Conservation (phyloP, 2,329 filamentous ascomycete species). For the Verticillium dahliae region DNA sequence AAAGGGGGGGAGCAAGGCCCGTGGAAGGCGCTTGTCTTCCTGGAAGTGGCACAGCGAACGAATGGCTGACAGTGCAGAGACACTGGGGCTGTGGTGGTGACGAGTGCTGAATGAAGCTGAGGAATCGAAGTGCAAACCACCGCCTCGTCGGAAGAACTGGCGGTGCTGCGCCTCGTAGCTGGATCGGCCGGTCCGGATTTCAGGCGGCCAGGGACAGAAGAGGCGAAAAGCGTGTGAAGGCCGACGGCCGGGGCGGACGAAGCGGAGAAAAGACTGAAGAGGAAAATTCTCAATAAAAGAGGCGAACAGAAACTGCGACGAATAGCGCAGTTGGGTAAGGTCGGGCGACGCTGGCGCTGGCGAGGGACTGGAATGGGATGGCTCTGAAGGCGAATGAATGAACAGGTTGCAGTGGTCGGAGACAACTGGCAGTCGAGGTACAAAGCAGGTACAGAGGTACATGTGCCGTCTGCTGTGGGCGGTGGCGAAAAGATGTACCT, state of each 20-base stretch:
- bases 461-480: neutral
- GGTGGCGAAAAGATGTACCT: conserved; percentile 1
- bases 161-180: conserved; percentile 1
- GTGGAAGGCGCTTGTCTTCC: neutral
- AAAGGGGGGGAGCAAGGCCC: neutral
- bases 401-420: neutral
- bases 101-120: neutral
- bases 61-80: neutral
- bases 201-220: neutral
- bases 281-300: neutral
- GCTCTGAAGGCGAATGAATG: neutral
- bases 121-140: neutral
- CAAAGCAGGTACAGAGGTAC: neutral
- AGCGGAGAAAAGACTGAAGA: neutral
- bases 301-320: neutral
- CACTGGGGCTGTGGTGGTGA: neutral
- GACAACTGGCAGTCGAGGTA: neutral
- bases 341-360: neutral
- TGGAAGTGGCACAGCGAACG: neutral
- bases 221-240: neutral
- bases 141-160: neutral
- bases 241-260: neutral
- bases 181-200: neutral
- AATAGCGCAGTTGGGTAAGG: neutral
- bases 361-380: neutral